These are phyloP conservation scores for Myriosclerotinia duriaeana DNA, from an alignment of 2,329 filamentous ascomycete species.

Conservation along the genomic window DNA sequence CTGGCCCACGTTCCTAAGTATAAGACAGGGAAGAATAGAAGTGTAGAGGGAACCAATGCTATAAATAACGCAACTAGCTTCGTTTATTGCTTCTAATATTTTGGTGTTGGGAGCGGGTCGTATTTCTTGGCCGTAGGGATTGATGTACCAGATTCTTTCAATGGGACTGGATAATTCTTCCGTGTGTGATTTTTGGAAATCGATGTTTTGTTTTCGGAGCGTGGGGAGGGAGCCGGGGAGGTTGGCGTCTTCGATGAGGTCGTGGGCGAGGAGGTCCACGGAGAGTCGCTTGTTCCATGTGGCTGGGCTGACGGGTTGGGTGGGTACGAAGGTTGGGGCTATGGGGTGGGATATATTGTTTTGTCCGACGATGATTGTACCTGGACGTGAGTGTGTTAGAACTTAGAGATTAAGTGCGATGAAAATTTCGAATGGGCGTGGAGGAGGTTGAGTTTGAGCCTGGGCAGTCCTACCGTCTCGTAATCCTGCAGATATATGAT, in stretches of 20 bases:
- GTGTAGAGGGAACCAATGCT: slow-evolving; percentile 95
- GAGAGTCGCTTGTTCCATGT: slow-evolving; percentile 29
- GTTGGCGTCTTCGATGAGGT: slow-evolving; percentile 75
- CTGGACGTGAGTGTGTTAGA: neutral
- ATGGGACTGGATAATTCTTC: slow-evolving; percentile 78
- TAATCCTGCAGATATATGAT: slow-evolving; percentile 86
- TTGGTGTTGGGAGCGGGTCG: slow-evolving; percentile 78
- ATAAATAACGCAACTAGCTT: slow-evolving; percentile 73
- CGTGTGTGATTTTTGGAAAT: slow-evolving; percentile 73
- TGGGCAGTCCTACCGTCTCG: slow-evolving; percentile 58
- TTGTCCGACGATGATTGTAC: slow-evolving; percentile 70
- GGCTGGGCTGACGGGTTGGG: slow-evolving; percentile 27
- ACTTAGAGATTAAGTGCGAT: too few species aligned
- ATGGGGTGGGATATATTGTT: slow-evolving; percentile 85
- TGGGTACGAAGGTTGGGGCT: slow-evolving; percentile 28
- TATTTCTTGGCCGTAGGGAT: slow-evolving; percentile 97
- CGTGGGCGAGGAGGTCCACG: slow-evolving; percentile 54
- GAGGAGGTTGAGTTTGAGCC: neutral
- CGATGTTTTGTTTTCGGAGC: slow-evolving; percentile 76
- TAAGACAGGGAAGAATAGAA: slow-evolving; percentile 77
- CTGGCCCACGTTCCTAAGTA: slow-evolving; percentile 73
- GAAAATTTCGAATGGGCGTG: too few species aligned
- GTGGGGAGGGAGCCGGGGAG: slow-evolving; percentile 78
- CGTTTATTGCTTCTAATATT: slow-evolving; percentile 67
- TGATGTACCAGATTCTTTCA: slow-evolving; percentile 91